Conservation (phyloP, 768 basidiomycete species). For the Leccinum broughii region DNA sequence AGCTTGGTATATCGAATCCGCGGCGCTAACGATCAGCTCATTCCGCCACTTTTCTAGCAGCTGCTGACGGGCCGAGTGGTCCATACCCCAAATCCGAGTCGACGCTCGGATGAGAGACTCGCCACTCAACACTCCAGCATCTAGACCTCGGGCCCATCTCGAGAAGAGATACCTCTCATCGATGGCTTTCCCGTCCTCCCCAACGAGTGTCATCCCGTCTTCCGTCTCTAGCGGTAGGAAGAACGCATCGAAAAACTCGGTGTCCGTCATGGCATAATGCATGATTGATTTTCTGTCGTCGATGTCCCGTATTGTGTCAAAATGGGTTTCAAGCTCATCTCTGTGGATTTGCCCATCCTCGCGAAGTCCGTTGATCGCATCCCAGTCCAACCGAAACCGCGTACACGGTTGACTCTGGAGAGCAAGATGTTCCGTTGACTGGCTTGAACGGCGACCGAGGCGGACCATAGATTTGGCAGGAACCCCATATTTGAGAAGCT, state of each 20-base stretch:
- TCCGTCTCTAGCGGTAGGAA: constrained; percentile 32
- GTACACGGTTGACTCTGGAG: constrained; percentile 30
- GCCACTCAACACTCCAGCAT: constrained; percentile 44
- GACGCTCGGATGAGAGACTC: constrained; percentile 28
- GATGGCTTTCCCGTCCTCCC: constrained; percentile 39
- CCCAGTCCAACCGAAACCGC: neutral
- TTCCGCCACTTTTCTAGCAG: constrained; percentile 35
- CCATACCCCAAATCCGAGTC: constrained; percentile 42
- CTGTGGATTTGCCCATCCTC: constrained; percentile 37
- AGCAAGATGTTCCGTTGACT: constrained; percentile 44
- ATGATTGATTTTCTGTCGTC: constrained; percentile 35
- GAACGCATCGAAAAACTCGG: constrained; percentile 46
- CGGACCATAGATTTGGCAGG: constrained; percentile 52
- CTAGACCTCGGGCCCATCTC: constrained; percentile 44
- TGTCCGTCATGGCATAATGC: constrained; percentile 48
- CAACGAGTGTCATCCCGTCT: constrained; percentile 50
- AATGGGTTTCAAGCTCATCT: constrained; percentile 19
- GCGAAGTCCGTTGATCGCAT: constrained; percentile 19
- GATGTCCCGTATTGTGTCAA: constrained; percentile 18
- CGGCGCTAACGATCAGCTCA: constrained; percentile 33
- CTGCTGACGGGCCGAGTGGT: constrained; percentile 26
- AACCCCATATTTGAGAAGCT: constrained; percentile 58
- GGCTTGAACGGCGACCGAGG: constrained; percentile 54
- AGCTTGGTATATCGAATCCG: constrained; percentile 31
- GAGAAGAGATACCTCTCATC: constrained; percentile 44